Base-by-base conservation (phyloP, 805 yeast species). In the Kuraishia capsulata region DNA sequence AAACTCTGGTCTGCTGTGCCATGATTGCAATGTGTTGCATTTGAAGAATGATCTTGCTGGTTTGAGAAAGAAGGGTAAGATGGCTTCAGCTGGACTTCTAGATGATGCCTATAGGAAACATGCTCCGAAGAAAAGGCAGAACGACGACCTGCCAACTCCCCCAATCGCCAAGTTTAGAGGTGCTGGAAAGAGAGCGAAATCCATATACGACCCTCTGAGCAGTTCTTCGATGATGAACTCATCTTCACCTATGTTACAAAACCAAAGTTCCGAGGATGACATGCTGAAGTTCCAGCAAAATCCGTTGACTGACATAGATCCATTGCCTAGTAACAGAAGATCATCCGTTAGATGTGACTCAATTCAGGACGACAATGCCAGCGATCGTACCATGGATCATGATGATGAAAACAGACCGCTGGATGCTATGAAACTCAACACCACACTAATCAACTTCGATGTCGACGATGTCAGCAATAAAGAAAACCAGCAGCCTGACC, bases 341-440 rank as follows among this genome's bases (percentile, higher is more conserved):
- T 17, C 23, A 21, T 23, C 21, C 10, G 28, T 19, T 25, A 29
- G 33, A 20, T 28, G 20, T 21, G 36, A 33, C n/a, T 5, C 29
- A 19, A 20, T 19, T 18, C 4, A 20, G 13, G 34, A 31, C 23
- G 19, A 31, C 34, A n/a, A n/a, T n/a, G n/a, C n/a, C n/a, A 31
- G 24, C 4, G 34, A 20, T 5, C 17, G 34, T 20, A 20, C 24
- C 24, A 14, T 32, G 14, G 39, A 64, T 69, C 2, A 70, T 69
- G 17, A 68, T 59, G n/a, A n/a, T n/a, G n/a, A n/a, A n/a, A 72
- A 62, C 62, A 55, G 42, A 5, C 63, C 64, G 14, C 42, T 58
- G 17, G 52, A 52, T 39, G 79, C 79, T n/a, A 70, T 72, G 4
- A 73, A 73, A 48, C 54, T 69, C 31, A 73, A 72, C 46, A 73